A percentile compares a stretch with the other conserved stretches of the same genome.
phyloP scores from a whole-genome alignment of 1,284 basidiomycete species.

The Cutaneotrichosporon arboriforme region DNA sequence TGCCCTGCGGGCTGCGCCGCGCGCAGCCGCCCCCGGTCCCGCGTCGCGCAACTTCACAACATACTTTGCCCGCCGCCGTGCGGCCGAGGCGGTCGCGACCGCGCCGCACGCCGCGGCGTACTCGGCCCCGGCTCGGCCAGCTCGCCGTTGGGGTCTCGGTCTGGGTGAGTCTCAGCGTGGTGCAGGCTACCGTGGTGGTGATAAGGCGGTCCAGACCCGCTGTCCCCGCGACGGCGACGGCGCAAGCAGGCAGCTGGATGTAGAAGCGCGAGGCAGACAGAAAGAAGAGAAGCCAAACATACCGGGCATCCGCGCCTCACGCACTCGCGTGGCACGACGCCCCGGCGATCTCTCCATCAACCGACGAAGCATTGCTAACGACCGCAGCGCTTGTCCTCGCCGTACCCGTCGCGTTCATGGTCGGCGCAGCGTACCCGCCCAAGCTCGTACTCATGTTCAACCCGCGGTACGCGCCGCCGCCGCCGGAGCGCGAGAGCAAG shows the following conservation, averaged over 20 bases:
- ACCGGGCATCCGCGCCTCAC: background rate
- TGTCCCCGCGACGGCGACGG: too few species aligned
- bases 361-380: background rate
- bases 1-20: conserved; percentile 1
- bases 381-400: conserved; percentile 34
- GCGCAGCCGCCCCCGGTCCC: background rate
- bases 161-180: conserved; percentile 3
- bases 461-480: conserved; percentile 66
- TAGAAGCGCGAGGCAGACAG: too few species aligned
- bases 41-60: background rate
- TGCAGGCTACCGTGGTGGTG: too few species aligned
- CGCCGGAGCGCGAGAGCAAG: conserved; percentile 58
- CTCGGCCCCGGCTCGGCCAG: background rate
- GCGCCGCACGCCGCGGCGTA: background rate
- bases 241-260: too few species aligned
- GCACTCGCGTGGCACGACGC: background rate
- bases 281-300: too few species aligned
- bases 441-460: conserved; percentile 59
- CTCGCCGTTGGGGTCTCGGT: conserved; percentile 3
- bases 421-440: conserved; percentile 63
- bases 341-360: background rate
- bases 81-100: background rate
- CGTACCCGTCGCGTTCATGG: conserved; percentile 37
- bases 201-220: too few species aligned
- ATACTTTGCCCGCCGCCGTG: background rate